Evolutionary conservation across 352 stramenopile genomes (phyloP), one percentile per base, ranked within the genome.

Genomic region (Paralagenidium karlingii): DNA sequence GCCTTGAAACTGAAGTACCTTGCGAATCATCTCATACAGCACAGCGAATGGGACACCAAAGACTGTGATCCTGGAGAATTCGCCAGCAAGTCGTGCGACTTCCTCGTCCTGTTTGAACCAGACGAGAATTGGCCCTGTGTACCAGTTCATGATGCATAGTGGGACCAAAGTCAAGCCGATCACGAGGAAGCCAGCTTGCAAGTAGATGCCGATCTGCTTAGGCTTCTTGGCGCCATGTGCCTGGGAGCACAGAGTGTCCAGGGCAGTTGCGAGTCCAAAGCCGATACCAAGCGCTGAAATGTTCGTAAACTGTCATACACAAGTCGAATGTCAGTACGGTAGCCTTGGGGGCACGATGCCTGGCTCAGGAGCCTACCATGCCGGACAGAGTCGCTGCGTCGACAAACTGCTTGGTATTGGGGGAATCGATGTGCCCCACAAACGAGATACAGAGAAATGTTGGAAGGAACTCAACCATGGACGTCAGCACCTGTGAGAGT

Each of bases 161-260:
- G 76, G 56, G 12, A 81, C 44, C 15, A 85, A 46, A 3, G 58
- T 49, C 8, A 76, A 20, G 0, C 51, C 56, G n/a, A 94, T 48
- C 24, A 85, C 55, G 27, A 87, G 58, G 7, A 87, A 33, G 1
- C 77, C 75, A 29, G 65, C 85, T 39, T 93, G 74, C 24, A 91
- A 57, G 34, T 90, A 94, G n/a, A 86, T 78, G 7, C 82, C 82
- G 31, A 95, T 69, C 34, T 85, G 74, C 24, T 59, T 51, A 0
- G 63, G 48, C 22, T 70, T 79, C 3, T 63, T 68, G 31, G 83
- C 79, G 28, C 82, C 81, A 34, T 74, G 82, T 24, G 81, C 74
- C 51, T 91, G 69, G 10, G 75, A 76, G 44, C 77, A 93, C 0
- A 95, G 52, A 40, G 83, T 95, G 51, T 95, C 83, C 58, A 95